Conservation (phyloP, 345 rosid genomes). For the Jatropha curcas region DNA sequence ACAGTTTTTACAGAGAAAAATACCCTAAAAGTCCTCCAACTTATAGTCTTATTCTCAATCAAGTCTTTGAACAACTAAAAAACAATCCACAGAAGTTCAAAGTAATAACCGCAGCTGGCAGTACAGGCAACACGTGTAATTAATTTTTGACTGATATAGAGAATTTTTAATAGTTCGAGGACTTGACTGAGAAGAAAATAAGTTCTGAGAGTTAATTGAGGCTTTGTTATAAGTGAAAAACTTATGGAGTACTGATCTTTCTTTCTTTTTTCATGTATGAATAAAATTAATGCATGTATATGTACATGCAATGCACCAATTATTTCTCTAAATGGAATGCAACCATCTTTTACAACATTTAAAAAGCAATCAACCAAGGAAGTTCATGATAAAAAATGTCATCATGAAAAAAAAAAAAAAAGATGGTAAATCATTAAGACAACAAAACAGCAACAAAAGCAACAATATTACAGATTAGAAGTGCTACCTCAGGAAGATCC, state of each 20-base stretch:
- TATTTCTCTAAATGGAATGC: background rate
- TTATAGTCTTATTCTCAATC: background rate
- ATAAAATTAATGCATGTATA: background rate
- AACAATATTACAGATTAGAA: slow-evolving; percentile 1
- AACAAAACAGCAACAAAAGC: slow-evolving; percentile 8
- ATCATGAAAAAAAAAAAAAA: background rate
- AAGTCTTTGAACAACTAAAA: background rate
- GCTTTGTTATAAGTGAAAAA: background rate
- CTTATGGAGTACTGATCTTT: background rate
- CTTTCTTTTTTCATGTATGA: background rate
- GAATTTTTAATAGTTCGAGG: background rate
- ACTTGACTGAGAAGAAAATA: background rate
- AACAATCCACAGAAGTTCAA: background rate
- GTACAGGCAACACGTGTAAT: background rate
- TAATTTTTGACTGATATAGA: background rate
- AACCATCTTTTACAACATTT: background rate
- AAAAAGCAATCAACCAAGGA: background rate
- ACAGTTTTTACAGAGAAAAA: too few species aligned
- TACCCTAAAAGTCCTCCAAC: background rate
- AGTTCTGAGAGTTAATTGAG: background rate
- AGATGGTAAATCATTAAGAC: background rate
- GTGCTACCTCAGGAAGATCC: slow-evolving; percentile 61
- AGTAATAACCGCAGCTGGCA: background rate
- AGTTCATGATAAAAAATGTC: too few species aligned
- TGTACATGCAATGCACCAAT: too few species aligned